A percentile compares a stretch with the other conserved stretches of the same genome.
Evolutionary conservation across 306 rosid species (phyloP).

Genomic region (Cicer chorassanicum): DNA sequence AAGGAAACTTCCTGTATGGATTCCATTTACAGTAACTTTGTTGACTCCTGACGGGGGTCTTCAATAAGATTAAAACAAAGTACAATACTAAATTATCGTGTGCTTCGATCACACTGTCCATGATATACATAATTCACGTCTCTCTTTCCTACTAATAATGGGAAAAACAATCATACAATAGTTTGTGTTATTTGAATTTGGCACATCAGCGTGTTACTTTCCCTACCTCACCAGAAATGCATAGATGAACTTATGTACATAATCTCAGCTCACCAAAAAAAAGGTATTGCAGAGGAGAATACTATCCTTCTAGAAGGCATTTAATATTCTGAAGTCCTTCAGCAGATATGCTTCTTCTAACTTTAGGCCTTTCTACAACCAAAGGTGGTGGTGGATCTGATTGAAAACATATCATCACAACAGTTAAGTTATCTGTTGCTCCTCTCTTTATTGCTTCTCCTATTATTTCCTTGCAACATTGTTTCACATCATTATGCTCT

Average conservation of each 20-base stretch:
- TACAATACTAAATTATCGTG: conserved; percentile 37
- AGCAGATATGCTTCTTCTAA: conserved; percentile 83
- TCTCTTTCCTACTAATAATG: conserved; percentile 34
- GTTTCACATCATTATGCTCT: conserved; percentile 82
- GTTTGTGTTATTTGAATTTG: conserved; percentile 42
- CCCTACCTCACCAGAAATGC: conserved; percentile 38
- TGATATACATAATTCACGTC: conserved; percentile 37
- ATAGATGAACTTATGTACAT: conserved; percentile 54
- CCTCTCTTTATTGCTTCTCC: conserved; percentile 81
- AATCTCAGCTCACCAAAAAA: conserved; percentile 38
- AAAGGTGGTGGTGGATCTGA: conserved; percentile 73
- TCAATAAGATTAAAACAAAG: conserved; percentile 4
- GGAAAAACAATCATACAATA: conserved; percentile 41
- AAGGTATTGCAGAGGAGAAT: conserved; percentile 32
- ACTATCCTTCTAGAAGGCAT: conserved; percentile 57
- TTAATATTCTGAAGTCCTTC: conserved; percentile 85
- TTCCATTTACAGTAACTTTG: background rate
- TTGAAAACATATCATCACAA: conserved; percentile 81
- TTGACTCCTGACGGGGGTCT: conserved; percentile 7
- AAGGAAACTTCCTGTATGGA: background rate
- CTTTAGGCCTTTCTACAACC: conserved; percentile 63
- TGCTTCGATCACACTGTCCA: conserved; percentile 36
- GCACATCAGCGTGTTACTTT: conserved; percentile 34
- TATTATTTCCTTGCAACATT: conserved; percentile 81
- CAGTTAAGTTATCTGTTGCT: conserved; percentile 80